These are phyloP conservation scores for Biscogniauxia sp. DNA, from an alignment of 2,329 filamentous ascomycete genomes.

Conservation along the genomic window DNA sequence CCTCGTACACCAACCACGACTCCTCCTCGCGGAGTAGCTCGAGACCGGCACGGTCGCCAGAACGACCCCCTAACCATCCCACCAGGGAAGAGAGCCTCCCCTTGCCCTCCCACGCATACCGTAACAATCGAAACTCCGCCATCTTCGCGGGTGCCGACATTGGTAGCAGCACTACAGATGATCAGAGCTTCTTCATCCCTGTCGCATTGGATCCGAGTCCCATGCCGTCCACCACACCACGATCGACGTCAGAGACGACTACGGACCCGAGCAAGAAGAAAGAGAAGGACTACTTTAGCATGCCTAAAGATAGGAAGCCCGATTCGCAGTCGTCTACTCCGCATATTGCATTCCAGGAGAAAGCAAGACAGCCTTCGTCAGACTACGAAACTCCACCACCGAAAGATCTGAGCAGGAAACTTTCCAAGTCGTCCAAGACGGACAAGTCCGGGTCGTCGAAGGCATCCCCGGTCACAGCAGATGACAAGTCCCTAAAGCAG, in stretches of 20 bases:
- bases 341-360: constrained; percentile 92
- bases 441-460: constrained; percentile 35
- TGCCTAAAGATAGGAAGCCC: constrained; percentile 45
- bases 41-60: constrained; percentile 53
- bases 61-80: constrained; percentile 43
- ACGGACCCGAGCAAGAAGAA: constrained; percentile 45
- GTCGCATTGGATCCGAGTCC: constrained; percentile 71
- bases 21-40: constrained; percentile 55
- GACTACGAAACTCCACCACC: constrained; percentile 55
- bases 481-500: constrained; percentile 40
- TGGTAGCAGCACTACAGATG: constrained; percentile 44
- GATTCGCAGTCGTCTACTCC: constrained; percentile 63
- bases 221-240: constrained; percentile 52
- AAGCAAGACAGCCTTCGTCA: constrained; percentile 64
- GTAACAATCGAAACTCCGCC: constrained; percentile 72
- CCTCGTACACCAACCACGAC: constrained; percentile 50
- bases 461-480: constrained; percentile 30
- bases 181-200: constrained; percentile 73
- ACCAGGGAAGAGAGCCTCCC: constrained; percentile 59
- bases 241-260: constrained; percentile 49
- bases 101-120: constrained; percentile 73
- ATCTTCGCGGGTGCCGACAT: constrained; percentile 53
- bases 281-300: constrained; percentile 60
- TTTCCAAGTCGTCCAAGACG: constrained; percentile 43
- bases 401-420: constrained; percentile 48